Evolutionary conservation across 352 stramenopile genomes (phyloP).

Genomic region (Phytophthora litchii): DNA sequence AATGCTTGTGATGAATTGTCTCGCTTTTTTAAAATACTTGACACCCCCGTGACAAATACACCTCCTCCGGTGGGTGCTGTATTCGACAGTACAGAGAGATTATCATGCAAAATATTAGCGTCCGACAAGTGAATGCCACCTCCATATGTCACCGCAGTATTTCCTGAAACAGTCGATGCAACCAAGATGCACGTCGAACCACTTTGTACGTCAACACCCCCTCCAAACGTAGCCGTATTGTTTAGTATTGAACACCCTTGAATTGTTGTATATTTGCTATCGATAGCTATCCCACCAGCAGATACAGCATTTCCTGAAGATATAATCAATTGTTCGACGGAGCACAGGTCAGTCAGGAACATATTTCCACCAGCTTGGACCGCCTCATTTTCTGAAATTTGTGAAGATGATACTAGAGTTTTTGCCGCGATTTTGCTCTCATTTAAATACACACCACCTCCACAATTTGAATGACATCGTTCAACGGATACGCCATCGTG

Average conservation of each 20-base stretch:
- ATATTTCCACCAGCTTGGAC: conserved; percentile 20
- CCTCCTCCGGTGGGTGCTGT: conserved; percentile 33
- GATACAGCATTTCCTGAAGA: conserved; percentile 14
- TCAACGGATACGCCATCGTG: conserved; percentile 37
- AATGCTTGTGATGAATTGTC: conserved; percentile 10
- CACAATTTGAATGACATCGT: conserved; percentile 27
- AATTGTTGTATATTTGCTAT: conserved; percentile 17
- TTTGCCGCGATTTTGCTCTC: conserved; percentile 19
- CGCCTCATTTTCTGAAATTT: conserved; percentile 12
- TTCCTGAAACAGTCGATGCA: conserved; percentile 12
- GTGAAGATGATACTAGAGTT: conserved; percentile 6
- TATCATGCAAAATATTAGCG: conserved; percentile 30
- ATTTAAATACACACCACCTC: conserved; percentile 46
- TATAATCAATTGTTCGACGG: conserved; percentile 19
- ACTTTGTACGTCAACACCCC: conserved; percentile 17
- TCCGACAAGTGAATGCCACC: conserved; percentile 28
- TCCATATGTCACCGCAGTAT: conserved; percentile 13
- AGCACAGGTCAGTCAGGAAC: conserved; percentile 10
- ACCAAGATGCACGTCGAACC: conserved; percentile 13
- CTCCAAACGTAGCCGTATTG: conserved; percentile 22
- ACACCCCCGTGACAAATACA: conserved; percentile 22
- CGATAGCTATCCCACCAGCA: conserved; percentile 15
- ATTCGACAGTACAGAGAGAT: conserved; percentile 32
- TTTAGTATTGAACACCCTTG: conserved; percentile 15
- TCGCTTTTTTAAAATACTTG: conserved; percentile 5